Conservation (phyloP, 1,284 basidiomycete species). For the Trichosporon faecale region DNA sequence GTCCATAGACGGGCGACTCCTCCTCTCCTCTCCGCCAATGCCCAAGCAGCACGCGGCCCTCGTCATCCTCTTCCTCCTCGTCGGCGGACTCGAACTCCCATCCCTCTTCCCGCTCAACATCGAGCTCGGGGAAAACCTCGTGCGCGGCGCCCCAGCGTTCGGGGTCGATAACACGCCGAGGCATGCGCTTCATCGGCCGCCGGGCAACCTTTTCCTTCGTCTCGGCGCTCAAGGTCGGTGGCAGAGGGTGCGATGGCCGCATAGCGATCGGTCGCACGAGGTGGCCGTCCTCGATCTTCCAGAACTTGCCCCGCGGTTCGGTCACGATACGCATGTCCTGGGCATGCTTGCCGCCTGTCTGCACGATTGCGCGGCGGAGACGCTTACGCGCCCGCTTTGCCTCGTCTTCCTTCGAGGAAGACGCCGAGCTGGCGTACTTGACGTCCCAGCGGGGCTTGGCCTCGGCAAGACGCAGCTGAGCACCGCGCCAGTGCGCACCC, state of each 20-base stretch:
- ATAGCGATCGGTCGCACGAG: constrained; percentile 42
- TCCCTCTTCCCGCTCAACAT: not conserved
- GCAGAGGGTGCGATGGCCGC: constrained; percentile 42
- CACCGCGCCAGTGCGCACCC: constrained; percentile 49
- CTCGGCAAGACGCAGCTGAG: constrained; percentile 45
- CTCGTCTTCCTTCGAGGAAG: constrained; percentile 18
- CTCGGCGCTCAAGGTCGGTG: not conserved
- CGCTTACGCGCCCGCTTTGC: constrained; percentile 14
- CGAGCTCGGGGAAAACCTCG: constrained; percentile 15
- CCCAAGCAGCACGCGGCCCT: constrained; percentile 19
- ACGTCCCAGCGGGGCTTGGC: constrained; percentile 41
- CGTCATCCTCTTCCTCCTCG: constrained; percentile 15
- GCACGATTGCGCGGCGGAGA: constrained; percentile 7
- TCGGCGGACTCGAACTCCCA: constrained; percentile 23
- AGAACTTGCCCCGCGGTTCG: constrained; percentile 35
- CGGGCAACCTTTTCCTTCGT: not conserved
- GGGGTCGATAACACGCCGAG: constrained; percentile 40
- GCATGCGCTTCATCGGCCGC: constrained; percentile 24
- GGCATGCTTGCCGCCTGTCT: constrained; percentile 40
- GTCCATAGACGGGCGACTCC: constrained; percentile 7
- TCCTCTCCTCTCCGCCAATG: constrained; percentile 18
- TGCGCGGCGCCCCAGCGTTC: constrained; percentile 29
- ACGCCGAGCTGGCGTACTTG: constrained; percentile 22
- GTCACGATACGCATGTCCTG: constrained; percentile 46
- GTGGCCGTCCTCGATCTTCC: constrained; percentile 33